phyloP scores from a whole-genome alignment of 148 eudicot species.

The Dysphania ambrosioides region DNA sequence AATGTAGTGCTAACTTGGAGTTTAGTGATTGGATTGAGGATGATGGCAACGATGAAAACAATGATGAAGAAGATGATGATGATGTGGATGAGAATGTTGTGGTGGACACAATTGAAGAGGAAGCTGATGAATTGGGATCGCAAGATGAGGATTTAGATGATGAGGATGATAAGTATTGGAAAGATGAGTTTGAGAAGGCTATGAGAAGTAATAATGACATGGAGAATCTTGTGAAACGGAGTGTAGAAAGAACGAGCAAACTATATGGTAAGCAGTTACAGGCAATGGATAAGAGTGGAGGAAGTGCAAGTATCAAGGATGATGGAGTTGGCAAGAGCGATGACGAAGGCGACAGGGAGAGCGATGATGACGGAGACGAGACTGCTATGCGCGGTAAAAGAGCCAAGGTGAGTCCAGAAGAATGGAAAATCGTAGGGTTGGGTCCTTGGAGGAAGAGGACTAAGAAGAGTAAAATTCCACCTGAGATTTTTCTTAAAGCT shows the following conservation, averaged over 20 bases:
- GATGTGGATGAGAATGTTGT: slow-evolving; percentile 36
- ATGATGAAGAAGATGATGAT: slow-evolving; percentile 36
- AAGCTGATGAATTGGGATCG: slow-evolving; percentile 43
- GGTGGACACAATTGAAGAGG: slow-evolving; percentile 38
- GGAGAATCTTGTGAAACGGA: slow-evolving; percentile 60
- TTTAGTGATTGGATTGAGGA: slow-evolving; percentile 78
- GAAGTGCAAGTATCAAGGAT: neutral
- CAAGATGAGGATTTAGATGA: slow-evolving; percentile 45
- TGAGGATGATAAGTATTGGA: slow-evolving; percentile 68
- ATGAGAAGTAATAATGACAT: slow-evolving; percentile 66
- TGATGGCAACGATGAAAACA: slow-evolving; percentile 36
- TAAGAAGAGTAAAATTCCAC: slow-evolving; percentile 81
- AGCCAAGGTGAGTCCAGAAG: slow-evolving; percentile 64
- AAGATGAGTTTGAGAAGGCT: slow-evolving; percentile 72
- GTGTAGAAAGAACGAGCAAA: slow-evolving; percentile 40
- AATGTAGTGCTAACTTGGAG: slow-evolving; percentile 20
- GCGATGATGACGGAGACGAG: slow-evolving; percentile 25
- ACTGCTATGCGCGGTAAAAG: slow-evolving; percentile 33
- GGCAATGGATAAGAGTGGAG: slow-evolving; percentile 35
- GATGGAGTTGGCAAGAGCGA: neutral
- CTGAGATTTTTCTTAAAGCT: slow-evolving; percentile 72
- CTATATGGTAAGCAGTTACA: slow-evolving; percentile 45
- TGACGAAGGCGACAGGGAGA: neutral
- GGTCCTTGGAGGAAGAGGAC: slow-evolving; percentile 67
- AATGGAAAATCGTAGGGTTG: slow-evolving; percentile 62